A percentile compares a stretch with the other conserved stretches of the same genome.
phyloP scores from a whole-genome alignment of 129 eudicot genomes.

The Centaurea solstitialis region DNA sequence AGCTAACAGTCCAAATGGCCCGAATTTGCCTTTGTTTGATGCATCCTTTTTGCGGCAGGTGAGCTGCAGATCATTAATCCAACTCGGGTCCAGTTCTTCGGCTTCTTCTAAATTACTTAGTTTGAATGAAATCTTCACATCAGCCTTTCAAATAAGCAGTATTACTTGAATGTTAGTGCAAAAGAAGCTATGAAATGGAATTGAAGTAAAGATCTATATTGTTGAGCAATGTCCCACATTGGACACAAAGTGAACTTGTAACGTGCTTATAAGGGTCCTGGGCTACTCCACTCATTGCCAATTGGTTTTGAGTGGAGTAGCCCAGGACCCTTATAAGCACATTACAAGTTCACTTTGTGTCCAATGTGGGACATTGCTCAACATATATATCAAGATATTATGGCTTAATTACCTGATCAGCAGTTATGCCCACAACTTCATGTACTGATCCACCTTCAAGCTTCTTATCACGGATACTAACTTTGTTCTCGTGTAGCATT shows the following conservation, averaged over 20 bases:
- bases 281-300: too few relatives aligned
- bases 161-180: background rate
- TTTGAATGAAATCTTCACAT: slow-evolving; percentile 59
- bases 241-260: too few relatives aligned
- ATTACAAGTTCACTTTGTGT: too few relatives aligned
- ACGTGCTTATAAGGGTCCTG: too few relatives aligned
- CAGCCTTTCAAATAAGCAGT: slow-evolving; percentile 51
- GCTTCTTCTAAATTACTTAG: slow-evolving; percentile 46
- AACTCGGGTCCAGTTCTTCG: slow-evolving; percentile 36
- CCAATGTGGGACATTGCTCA: too few relatives aligned
- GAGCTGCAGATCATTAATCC: slow-evolving; percentile 48
- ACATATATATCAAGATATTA: background rate
- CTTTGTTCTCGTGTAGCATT: slow-evolving; percentile 15
- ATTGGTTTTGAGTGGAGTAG: too few relatives aligned
- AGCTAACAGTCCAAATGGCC: slow-evolving; percentile 87
- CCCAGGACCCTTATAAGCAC: too few relatives aligned
- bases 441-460: slow-evolving; percentile 35
- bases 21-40: slow-evolving; percentile 46
- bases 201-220: background rate
- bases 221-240: too few relatives aligned
- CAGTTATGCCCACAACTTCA: slow-evolving; percentile 38
- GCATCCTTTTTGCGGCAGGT: slow-evolving; percentile 50
- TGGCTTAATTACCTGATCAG: slow-evolving; percentile 33
- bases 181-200: background rate
- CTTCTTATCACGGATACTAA: slow-evolving; percentile 12